Base-by-base conservation (phyloP, 768 basidiomycete species). In the Xanthoconium stramineum region DNA sequence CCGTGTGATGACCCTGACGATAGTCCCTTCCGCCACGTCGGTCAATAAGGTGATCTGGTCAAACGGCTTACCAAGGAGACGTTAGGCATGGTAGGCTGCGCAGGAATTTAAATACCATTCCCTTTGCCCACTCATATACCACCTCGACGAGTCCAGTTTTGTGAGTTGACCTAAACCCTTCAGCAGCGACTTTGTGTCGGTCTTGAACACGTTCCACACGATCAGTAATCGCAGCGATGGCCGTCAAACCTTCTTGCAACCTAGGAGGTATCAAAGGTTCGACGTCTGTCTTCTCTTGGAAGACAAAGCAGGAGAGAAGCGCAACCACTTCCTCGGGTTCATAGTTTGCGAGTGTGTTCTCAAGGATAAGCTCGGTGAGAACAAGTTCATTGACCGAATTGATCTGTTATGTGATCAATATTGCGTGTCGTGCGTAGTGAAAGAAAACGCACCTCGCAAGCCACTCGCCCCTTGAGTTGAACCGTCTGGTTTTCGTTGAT, bases 91-190 rank as follows among this genome's bases (percentile, higher is more conserved):
- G 14, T 35, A 47, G 48, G 42, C 10, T 1, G 30, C 12, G 13
- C 6, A 17, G 6, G 52, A 5, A 56, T 30, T 43, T 59, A 84
- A 63, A 19, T 63, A 96, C 96, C 95, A 96, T 98, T 52, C 97
- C 97, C 70, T 89, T 93, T 0, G 97, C 95, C 97, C 97, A 99
- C 72, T 98, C 97, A 67, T 98, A 98, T 8, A 98, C 97, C 2
- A 96, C 97, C 68, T 99, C 96, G 10, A 92, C 84, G 24, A 99
- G 76, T 8, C 97, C 97, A 58, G 89, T 89, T 70, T 97, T 98
- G 63, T 95, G 83, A 55, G 77, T 83, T 46, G 83, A 81, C 51
- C 86, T 84, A 68, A 89, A 91, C 55, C 85, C 91, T 63, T 89
- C 90, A 30, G 81, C 83, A 48, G 84, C 78, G 0, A 98, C 91